Evolutionary conservation across 1,139 yeast species (phyloP).

Genomic region (Pichia sp.): DNA sequence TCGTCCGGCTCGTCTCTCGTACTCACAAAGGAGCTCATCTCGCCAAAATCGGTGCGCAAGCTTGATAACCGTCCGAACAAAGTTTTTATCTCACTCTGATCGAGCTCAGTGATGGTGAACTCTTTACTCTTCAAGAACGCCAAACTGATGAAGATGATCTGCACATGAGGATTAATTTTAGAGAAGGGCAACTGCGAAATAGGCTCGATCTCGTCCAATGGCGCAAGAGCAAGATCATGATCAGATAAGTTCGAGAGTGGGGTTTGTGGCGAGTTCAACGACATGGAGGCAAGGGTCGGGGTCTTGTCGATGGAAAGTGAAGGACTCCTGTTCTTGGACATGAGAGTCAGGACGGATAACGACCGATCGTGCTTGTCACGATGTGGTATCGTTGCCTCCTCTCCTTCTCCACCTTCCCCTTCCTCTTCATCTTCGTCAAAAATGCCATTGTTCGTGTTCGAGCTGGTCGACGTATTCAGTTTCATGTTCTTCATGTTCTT

Average conservation of each 20-base stretch:
- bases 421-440: not conserved
- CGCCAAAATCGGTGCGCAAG: constrained; percentile 32
- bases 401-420: constrained; percentile 10
- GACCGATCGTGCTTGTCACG: constrained; percentile 24
- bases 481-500: not conserved
- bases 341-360: constrained; percentile 29
- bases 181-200: constrained; percentile 53
- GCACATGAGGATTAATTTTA: constrained; percentile 70
- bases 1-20: constrained; percentile 17
- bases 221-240: not conserved
- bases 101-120: constrained; percentile 74
- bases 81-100: constrained; percentile 84
- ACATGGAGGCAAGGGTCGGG: constrained; percentile 26
- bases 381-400: not conserved
- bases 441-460: not conserved
- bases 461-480: not conserved
- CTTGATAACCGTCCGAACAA: constrained; percentile 53
- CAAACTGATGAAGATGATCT: constrained; percentile 69
- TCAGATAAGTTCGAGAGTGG: constrained; percentile 8
- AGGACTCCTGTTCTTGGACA: constrained; percentile 20
- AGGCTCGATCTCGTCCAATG: constrained; percentile 24
- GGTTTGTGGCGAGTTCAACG: constrained; percentile 15
- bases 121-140: constrained; percentile 81
- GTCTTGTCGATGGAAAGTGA: constrained; percentile 25
- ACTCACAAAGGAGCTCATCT: constrained; percentile 29